Conservation (phyloP, 2,329 filamentous ascomycete species). For the Alternaria tenuissima region DNA sequence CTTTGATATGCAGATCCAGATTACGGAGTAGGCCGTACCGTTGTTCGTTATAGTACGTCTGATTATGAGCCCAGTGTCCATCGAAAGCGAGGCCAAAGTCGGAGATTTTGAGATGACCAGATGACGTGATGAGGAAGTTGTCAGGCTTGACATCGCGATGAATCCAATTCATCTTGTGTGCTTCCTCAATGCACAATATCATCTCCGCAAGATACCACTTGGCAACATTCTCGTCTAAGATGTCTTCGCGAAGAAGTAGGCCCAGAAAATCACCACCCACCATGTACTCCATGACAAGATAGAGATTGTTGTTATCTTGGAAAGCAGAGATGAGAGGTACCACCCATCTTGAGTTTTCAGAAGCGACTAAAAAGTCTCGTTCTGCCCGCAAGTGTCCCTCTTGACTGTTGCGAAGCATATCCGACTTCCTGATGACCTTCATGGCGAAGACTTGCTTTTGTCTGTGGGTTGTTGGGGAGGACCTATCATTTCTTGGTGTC, state of each 20-base stretch:
- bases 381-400: slow-evolving; percentile 93
- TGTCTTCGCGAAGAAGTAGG: slow-evolving; percentile 83
- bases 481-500: slow-evolving; percentile 3
- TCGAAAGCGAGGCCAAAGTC: slow-evolving; percentile 97
- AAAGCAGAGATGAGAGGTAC: slow-evolving; percentile 89
- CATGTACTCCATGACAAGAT: slow-evolving; percentile 99
- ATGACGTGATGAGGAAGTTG: slow-evolving; percentile 90
- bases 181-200: slow-evolving; percentile 93
- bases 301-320: slow-evolving; percentile 83
- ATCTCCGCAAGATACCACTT: slow-evolving; percentile 94
- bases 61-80: slow-evolving; percentile 92
- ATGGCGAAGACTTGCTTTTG: slow-evolving; percentile 79
- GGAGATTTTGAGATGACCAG: slow-evolving; percentile 92
- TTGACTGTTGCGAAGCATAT: slow-evolving; percentile 90
- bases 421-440: slow-evolving; percentile 95
- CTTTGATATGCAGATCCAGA: slow-evolving; percentile 75
- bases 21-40: slow-evolving; percentile 80
- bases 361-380: slow-evolving; percentile 87
- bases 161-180: slow-evolving; percentile 86
- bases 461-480: slow-evolving; percentile 13
- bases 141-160: slow-evolving; percentile 97
- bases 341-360: slow-evolving; percentile 88
- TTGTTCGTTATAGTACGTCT: slow-evolving; percentile 84
- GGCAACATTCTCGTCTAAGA: slow-evolving; percentile 78
- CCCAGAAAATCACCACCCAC: slow-evolving; percentile 93